A percentile compares a stretch with the other conserved stretches of the same genome.
These are phyloP conservation scores for Aureobasidium sp. DNA, from an alignment of 2,329 filamentous ascomycete species.

Conservation along the genomic window DNA sequence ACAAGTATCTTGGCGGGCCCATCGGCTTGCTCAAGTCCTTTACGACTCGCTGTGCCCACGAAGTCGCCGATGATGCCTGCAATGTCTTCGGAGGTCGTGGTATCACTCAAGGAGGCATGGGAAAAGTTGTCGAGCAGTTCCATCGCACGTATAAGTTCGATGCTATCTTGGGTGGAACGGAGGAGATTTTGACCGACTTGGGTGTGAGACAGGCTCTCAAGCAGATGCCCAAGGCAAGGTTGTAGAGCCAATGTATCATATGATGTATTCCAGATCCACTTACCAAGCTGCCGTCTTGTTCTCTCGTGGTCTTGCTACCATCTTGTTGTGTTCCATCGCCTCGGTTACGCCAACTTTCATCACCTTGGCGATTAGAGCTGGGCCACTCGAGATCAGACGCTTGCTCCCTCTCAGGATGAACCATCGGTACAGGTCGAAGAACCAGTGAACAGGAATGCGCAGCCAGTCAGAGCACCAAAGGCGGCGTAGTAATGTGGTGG, in stretches of 20 bases:
- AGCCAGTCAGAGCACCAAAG: no score
- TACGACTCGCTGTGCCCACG: slow-evolving; percentile 66
- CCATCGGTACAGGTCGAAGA: no score
- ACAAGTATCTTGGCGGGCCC: slow-evolving; percentile 66
- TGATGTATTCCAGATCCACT: no score
- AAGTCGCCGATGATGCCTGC: slow-evolving; percentile 73
- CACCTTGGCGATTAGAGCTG: no score
- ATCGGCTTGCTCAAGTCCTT: slow-evolving; percentile 77
- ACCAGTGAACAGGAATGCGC: no score
- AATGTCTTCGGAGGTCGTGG: slow-evolving; percentile 82
- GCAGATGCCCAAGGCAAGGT: slow-evolving; percentile 73
- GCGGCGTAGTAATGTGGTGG: no score
- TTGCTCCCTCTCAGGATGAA: no score
- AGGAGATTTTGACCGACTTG: slow-evolving; percentile 73
- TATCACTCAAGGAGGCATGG: slow-evolving; percentile 76
- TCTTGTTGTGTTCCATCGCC: no score
- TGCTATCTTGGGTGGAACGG: slow-evolving; percentile 61
- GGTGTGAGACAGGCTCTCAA: slow-evolving; percentile 78
- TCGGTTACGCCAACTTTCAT: no score
- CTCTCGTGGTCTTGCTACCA: no score
- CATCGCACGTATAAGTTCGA: slow-evolving; percentile 71
- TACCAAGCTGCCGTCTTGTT: no score
- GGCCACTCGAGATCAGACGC: no score
- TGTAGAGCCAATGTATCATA: slow-evolving; percentile 39
- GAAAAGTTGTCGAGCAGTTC: slow-evolving; percentile 73